Evolutionary conservation across 768 basidiomycete genomes (phyloP), one percentile per base, ranked within the genome.

Genomic region (Mycena floridula): DNA sequence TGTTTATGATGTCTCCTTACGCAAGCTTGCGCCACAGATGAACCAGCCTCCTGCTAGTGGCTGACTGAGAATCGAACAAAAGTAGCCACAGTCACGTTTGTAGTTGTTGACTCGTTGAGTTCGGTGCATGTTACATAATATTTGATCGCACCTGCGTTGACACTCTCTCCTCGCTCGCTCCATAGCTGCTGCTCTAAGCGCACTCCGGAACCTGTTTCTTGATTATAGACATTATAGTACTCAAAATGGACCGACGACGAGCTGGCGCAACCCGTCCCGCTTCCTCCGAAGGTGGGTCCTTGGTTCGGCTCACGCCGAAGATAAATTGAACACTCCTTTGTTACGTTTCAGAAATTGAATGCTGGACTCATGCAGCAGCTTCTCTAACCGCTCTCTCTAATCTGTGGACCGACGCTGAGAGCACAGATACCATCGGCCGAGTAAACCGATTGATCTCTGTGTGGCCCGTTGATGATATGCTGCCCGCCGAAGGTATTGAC

Each of bases 1-100:
- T 40, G 89, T 90, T 2, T 91, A 91, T 55, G 89, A 91, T 59
- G 79, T 91, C 13, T 88, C 88, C 26, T 64, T 91, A 25, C 73
- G 89, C 28, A 87, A 80, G 32, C 32, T 35, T 15, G 32, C 18
- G 18, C 18, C 15, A 35, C 13, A 35, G 28, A 30, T 15, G 7
- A 35, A n/a, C n/a, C n/a, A n/a, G n/a, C n/a, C n/a, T n/a, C n/a
- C n/a, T n/a, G n/a, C n/a, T n/a, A n/a, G n/a, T n/a, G n/a, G n/a
- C n/a, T n/a, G n/a, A n/a, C n/a, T n/a, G n/a, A n/a, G n/a, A n/a
- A n/a, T n/a, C n/a, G n/a, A n/a, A n/a, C n/a, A n/a, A n/a, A n/a
- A n/a, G n/a, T n/a, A n/a, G n/a, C n/a, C n/a, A n/a, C n/a, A n/a
- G n/a, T n/a, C n/a, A n/a, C n/a, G n/a, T n/a, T n/a, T n/a, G n/a